Evolutionary conservation across 306 rosid species (phyloP).

Genomic region (Malus orientalis): DNA sequence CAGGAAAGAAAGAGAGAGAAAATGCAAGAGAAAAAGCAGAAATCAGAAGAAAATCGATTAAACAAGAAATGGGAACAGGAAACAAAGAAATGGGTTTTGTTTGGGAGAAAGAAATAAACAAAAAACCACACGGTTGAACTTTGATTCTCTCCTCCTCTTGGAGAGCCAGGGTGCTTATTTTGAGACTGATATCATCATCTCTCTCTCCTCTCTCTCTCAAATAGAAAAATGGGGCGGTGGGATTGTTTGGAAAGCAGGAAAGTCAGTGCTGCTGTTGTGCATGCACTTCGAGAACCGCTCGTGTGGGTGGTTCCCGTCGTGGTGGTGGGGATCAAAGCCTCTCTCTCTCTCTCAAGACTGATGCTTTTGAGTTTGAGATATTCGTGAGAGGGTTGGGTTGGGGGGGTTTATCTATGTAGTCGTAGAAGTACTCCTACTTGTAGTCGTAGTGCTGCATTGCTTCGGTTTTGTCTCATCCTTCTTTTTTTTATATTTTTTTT

Average conservation of each 20-base stretch:
- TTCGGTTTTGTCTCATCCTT: not conserved
- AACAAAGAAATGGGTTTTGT: not conserved
- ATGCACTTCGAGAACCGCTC: conserved; percentile 65
- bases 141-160: not conserved
- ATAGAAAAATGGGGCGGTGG: not conserved
- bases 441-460: not conserved
- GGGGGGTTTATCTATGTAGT: not conserved
- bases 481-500: not conserved
- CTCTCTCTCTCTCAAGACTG: not conserved
- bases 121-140: conserved; percentile 23
- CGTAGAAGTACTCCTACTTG: not conserved
- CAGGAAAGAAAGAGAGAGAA: conserved; percentile 9
- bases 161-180: conserved; percentile 19
- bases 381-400: not conserved
- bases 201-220: not conserved
- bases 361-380: not conserved
- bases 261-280: conserved; percentile 29
- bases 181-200: conserved; percentile 27
- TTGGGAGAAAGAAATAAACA: conserved; percentile 2
- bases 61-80: not conserved
- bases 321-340: not conserved
- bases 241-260: not conserved
- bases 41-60: not conserved
- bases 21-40: not conserved
- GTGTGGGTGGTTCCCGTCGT: conserved; percentile 48